Evolutionary conservation across 352 stramenopile genomes (phyloP), one percentile per base, ranked within the genome.

Genomic region (Globisporangium cystogenes): DNA sequence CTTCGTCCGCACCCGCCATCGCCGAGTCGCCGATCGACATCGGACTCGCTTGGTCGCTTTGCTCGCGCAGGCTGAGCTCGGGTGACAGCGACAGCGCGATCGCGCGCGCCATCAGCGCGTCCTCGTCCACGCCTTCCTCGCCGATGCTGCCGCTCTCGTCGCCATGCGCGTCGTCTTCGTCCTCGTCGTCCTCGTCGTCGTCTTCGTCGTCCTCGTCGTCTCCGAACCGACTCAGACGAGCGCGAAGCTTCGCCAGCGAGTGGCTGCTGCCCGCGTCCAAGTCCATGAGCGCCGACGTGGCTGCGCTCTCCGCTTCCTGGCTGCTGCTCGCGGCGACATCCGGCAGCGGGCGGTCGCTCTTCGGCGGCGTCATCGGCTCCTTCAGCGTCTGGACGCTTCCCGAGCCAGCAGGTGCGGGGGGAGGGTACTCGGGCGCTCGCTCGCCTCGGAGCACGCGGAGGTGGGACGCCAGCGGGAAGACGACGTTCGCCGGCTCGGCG

Each of bases 11-110:
- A 56, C 45, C 36, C 47, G n/a, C 10, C 55, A 63, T 51, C 31
- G 52, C 57, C 39, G 66, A 45, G 53, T 62, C 27, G 33, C 55
- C 55, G 20, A 62, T 51, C 29, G 55, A 62, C 21, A 56, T 67
- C 3, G 60, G 46, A 7, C 67, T 62, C 4, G 51, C 48, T 48
- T 76, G 57, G 14, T 57, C 57, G 23, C 51, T 67, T 67, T 87
- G 68, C 37, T 95, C 81, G n/a, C 67, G 65, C 37, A 88, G 58
- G 42, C 74, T 87, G 42, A 90, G 72, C 60, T 93, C 85, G 1
- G 85, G 79, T 4, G 85, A 95, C 4, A 95, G 62, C 7, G 85
- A 95, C n/a, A 95, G 66, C 6, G 85, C 85, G 40, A 95, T 95
- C 31, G 85, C 85, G 48, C 83, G 72, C 16, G 85, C 85, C 85